These are phyloP conservation scores for Naganishia liquefaciens DNA, from an alignment of 1,284 basidiomycete species.

Conservation along the genomic window DNA sequence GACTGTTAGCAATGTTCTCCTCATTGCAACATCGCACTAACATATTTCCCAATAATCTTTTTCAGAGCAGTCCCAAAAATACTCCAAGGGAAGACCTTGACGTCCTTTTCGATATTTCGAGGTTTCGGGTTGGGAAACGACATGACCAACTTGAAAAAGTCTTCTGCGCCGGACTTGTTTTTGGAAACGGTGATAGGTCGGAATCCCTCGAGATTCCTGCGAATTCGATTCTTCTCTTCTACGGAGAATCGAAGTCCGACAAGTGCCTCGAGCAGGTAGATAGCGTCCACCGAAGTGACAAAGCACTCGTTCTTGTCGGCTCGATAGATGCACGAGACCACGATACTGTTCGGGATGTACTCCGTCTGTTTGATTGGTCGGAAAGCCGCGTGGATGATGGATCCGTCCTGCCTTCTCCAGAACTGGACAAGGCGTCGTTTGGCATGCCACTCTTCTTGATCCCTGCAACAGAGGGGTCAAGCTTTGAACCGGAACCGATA, in stretches of 20 bases:
- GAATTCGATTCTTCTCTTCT: conserved; percentile 94
- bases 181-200: conserved; percentile 88
- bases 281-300: conserved; percentile 92
- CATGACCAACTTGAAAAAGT: conserved; percentile 94
- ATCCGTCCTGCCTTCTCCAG: conserved; percentile 58
- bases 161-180: conserved; percentile 72
- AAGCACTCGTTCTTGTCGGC: conserved; percentile 75
- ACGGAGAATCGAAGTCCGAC: conserved; percentile 81
- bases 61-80: conserved; percentile 75
- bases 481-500: no score
- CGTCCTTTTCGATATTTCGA: conserved; percentile 94
- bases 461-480: conserved; percentile 38
- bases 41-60: conserved; percentile 94
- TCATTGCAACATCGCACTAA: conserved; percentile 55
- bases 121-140: conserved; percentile 90
- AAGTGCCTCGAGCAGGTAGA: conserved; percentile 85
- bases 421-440: conserved; percentile 59
- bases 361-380: conserved; percentile 54
- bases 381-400: conserved; percentile 57
- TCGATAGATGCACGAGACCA: conserved; percentile 83
- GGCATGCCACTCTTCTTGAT: conserved; percentile 57
- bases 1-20: not conserved
- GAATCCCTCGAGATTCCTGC: conserved; percentile 90
- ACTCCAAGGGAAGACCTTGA: conserved; percentile 96
- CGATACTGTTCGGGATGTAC: conserved; percentile 56